Evolutionary conservation across 306 rosid genomes (phyloP).

Genomic region (Spatholobus suberectus): DNA sequence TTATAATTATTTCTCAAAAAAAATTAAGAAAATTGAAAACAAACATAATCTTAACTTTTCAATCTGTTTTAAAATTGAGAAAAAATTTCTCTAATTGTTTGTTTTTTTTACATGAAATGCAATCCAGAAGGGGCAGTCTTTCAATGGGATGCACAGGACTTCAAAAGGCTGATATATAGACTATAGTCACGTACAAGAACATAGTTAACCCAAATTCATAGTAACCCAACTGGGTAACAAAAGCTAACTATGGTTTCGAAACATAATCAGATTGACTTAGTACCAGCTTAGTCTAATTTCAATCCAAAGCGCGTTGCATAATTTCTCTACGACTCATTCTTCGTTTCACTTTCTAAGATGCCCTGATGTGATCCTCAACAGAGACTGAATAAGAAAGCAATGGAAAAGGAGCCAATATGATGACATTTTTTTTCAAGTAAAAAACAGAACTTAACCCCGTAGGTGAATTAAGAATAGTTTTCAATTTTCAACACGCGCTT

Average conservation of each 20-base stretch:
- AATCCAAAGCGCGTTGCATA: conserved; percentile 45
- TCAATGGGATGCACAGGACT: too few relatives aligned
- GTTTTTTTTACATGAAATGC: too few relatives aligned
- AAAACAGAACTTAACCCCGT: not conserved
- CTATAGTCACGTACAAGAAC: not conserved
- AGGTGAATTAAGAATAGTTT: not conserved
- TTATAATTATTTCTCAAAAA: too few relatives aligned
- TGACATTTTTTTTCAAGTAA: conserved; percentile 5
- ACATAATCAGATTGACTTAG: conserved; percentile 21
- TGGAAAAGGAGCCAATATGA: not conserved
- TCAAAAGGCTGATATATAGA: too few relatives aligned
- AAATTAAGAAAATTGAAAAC: too few relatives aligned
- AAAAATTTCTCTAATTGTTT: too few relatives aligned
- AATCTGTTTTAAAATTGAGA: too few relatives aligned
- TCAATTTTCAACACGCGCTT: conserved; percentile 1
- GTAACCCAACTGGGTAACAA: not conserved
- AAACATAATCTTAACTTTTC: too few relatives aligned
- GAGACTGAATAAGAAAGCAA: conserved; percentile 1
- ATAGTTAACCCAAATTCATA: not conserved
- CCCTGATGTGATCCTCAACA: conserved; percentile 22
- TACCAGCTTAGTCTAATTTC: not conserved
- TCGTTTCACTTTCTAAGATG: not conserved
- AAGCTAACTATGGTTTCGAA: not conserved
- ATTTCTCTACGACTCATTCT: conserved; percentile 32
- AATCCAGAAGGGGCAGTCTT: too few relatives aligned